Evolutionary conservation across 116 monocot species (phyloP), one percentile per base, ranked within the genome.

Genomic region (Cymodocea nodosa): DNA sequence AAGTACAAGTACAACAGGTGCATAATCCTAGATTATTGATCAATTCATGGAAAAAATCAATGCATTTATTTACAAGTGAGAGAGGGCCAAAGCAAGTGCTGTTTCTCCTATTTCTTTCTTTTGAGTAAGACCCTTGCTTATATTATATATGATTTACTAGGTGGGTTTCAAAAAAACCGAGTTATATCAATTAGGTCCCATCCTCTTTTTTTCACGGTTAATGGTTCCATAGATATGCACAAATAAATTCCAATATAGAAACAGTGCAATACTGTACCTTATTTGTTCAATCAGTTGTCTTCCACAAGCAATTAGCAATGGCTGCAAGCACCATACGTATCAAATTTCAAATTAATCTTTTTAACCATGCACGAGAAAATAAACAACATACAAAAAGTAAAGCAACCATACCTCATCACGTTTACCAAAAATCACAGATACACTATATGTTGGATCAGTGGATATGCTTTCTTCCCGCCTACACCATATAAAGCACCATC

Each of bases 211-310:
- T 55, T 55, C 55, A 20, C 19, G 55, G 55, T 30, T 30, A 30
- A 30, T 30, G 30, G 30, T 30, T 30, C n/a, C n/a, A n/a, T n/a
- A 30, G 30, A 30, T 30, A 30, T 44, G 44, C 44, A 44, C 7
- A 44, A 44, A 8, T 44, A 44, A 44, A 44, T 44, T 44, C 44
- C 7, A 44, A 7, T 1, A 44, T 44, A 44, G 44, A 44, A 44
- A 44, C 44, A 44, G 44, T 44, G 44, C 8, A 30, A 44, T 44
- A 10, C 3, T 12, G 9, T 10, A 44, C 98, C 98, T 92, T 71
- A 98, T 89, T 72, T 92, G 84, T 69, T 98, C 92, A 68, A 98
- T 98, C 60, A 98, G 73, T 68, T 89, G 98, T 23, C 98, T 81
- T 23, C 78, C 98, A 81, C 92, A 92, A 56, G 92, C 88, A 35